These are phyloP conservation scores for Arabis alpina DNA, from an alignment of 345 rosid genomes.

Conservation along the genomic window DNA sequence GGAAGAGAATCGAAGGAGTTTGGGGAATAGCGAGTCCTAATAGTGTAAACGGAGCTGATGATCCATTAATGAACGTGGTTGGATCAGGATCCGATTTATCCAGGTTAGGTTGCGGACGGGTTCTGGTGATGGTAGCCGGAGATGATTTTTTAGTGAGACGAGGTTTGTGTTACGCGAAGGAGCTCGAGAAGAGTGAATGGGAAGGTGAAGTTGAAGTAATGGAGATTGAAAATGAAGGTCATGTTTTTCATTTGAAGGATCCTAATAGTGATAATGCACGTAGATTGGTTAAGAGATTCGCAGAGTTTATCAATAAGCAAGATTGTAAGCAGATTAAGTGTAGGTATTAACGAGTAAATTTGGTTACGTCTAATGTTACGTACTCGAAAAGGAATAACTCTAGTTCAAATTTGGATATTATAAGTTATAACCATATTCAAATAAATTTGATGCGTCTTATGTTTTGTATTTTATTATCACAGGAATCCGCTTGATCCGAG, in stretches of 20 bases:
- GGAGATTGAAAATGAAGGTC: slow-evolving; percentile 48
- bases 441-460: slow-evolving; percentile 1
- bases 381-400: neutral
- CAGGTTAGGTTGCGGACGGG: slow-evolving; percentile 43
- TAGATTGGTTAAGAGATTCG: slow-evolving; percentile 35
- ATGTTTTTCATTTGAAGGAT: slow-evolving; percentile 49
- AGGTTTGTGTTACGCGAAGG: slow-evolving; percentile 45
- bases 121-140: slow-evolving; percentile 54
- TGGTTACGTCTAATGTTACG: no score
- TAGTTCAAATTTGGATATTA: neutral
- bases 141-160: slow-evolving; percentile 45
- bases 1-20: slow-evolving; percentile 37
- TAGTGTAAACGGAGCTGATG: slow-evolving; percentile 48
- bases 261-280: slow-evolving; percentile 41
- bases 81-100: slow-evolving; percentile 38
- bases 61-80: slow-evolving; percentile 54
- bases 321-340: neutral
- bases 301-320: slow-evolving; percentile 34
- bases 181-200: slow-evolving; percentile 51
- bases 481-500: neutral
- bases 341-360: neutral
- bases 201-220: slow-evolving; percentile 46
- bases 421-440: no score
- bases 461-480: neutral
- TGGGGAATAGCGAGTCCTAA: slow-evolving; percentile 46